A percentile compares a stretch with the other conserved stretches of the same genome.
Evolutionary conservation across 2,329 filamentous ascomycete genomes (phyloP).

Genomic region (Aspergillus fumigatus): DNA sequence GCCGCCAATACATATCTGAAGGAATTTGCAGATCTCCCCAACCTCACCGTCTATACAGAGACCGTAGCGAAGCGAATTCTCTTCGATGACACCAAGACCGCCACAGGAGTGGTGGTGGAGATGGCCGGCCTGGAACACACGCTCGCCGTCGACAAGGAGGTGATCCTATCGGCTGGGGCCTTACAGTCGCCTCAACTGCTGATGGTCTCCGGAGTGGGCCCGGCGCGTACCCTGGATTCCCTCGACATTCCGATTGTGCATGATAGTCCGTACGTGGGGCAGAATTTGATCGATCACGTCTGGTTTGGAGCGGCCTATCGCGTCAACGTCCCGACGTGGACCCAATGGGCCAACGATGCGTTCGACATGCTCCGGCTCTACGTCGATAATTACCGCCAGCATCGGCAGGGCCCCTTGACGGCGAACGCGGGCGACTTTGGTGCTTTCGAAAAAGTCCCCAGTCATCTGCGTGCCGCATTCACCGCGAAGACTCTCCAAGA

Average conservation of each 20-base stretch:
- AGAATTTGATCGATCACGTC: slow-evolving; percentile 11
- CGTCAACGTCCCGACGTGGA: slow-evolving; percentile 5
- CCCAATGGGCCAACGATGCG: not conserved
- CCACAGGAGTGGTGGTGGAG: slow-evolving; percentile 7
- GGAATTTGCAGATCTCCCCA: not conserved
- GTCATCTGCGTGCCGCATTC: slow-evolving; percentile 6
- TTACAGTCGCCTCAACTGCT: slow-evolving; percentile 20
- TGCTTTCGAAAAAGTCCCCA: slow-evolving; percentile 25
- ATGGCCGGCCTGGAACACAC: not conserved
- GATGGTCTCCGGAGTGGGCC: slow-evolving; percentile 20
- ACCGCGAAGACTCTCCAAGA: slow-evolving; percentile 7
- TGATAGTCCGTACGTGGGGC: slow-evolving; percentile 8
- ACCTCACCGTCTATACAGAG: slow-evolving; percentile 3
- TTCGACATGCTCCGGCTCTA: not conserved
- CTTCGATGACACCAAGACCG: slow-evolving; percentile 5
- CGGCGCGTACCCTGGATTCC: not conserved
- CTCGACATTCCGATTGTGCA: slow-evolving; percentile 4
- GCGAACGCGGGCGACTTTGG: slow-evolving; percentile 6
- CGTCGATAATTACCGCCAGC: not conserved
- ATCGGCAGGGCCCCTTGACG: slow-evolving; percentile 6
- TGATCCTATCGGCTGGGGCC: slow-evolving; percentile 10
- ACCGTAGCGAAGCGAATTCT: slow-evolving; percentile 10
- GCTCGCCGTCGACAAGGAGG: slow-evolving; percentile 6
- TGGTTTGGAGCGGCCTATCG: slow-evolving; percentile 5
- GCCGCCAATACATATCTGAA: slow-evolving; percentile 4